A percentile compares a stretch with the other conserved stretches of the same genome.
These are phyloP conservation scores for Farysia itapuensis DNA, from an alignment of 1,284 basidiomycete genomes.

Conservation along the genomic window DNA sequence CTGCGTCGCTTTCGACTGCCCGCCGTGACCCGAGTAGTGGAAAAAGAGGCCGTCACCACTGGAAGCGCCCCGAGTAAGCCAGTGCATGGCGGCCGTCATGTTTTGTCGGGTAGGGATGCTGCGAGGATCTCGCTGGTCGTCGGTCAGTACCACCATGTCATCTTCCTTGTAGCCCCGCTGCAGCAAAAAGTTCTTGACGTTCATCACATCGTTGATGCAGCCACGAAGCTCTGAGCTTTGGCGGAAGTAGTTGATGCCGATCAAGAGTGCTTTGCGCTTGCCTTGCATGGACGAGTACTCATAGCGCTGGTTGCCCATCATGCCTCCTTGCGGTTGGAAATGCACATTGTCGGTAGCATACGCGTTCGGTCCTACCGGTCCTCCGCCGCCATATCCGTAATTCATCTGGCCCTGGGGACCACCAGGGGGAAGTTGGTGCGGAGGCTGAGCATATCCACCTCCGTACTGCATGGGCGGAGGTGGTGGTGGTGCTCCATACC, in stretches of 20 bases:
- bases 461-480: slow-evolving; percentile 14
- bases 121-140: slow-evolving; percentile 45
- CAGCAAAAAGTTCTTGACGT: slow-evolving; percentile 55
- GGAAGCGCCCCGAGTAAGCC: slow-evolving; percentile 54
- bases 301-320: slow-evolving; percentile 49
- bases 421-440: slow-evolving; percentile 15
- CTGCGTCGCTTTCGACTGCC: slow-evolving; percentile 55
- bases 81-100: slow-evolving; percentile 60
- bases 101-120: slow-evolving; percentile 58
- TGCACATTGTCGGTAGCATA: slow-evolving; percentile 46
- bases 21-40: slow-evolving; percentile 58
- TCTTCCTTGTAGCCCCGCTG: slow-evolving; percentile 56
- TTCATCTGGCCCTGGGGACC: slow-evolving; percentile 31
- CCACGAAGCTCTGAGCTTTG: slow-evolving; percentile 51
- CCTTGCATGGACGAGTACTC: slow-evolving; percentile 57
- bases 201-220: slow-evolving; percentile 59
- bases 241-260: slow-evolving; percentile 58
- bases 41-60: slow-evolving; percentile 59
- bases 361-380: slow-evolving; percentile 45
- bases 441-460: slow-evolving; percentile 19
- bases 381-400: slow-evolving; percentile 26
- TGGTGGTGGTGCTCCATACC: slow-evolving; percentile 32
- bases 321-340: slow-evolving; percentile 48
- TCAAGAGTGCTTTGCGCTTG: slow-evolving; percentile 58
- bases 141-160: slow-evolving; percentile 59